Evolutionary conservation across 768 basidiomycete genomes (phyloP).

Genomic region (Naematelia encephala): DNA sequence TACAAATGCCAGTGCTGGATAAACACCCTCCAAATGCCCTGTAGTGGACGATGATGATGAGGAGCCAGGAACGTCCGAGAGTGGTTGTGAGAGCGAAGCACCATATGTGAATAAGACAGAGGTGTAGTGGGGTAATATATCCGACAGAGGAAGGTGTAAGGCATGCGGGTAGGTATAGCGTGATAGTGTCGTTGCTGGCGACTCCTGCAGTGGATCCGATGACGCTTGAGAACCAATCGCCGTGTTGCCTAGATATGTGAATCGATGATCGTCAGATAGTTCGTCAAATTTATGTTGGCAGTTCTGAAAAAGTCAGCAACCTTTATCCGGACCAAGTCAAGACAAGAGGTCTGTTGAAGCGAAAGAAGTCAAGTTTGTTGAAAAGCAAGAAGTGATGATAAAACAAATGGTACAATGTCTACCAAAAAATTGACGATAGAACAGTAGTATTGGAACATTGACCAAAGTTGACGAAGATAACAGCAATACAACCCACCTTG

Average conservation of each 20-base stretch:
- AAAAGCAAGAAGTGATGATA: too few species aligned
- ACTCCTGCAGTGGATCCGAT: constrained; percentile 14
- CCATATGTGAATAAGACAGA: constrained; percentile 85
- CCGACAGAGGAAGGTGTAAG: constrained; percentile 60
- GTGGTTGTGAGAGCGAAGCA: constrained; percentile 62
- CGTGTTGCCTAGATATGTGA: constrained; percentile 89
- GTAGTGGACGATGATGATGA: constrained; percentile 54
- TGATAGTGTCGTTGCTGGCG: constrained; percentile 25
- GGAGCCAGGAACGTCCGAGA: constrained; percentile 55
- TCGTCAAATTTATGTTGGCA: constrained; percentile 92
- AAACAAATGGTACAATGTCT: too few species aligned
- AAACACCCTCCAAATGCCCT: constrained; percentile 52
- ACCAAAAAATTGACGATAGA: background rate
- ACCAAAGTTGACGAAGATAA: background rate
- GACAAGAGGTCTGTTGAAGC: too few species aligned
- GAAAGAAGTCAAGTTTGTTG: too few species aligned
- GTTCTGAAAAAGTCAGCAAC: constrained; percentile 67
- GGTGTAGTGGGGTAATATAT: constrained; percentile 70
- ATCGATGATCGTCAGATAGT: constrained; percentile 71
- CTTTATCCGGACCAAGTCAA: too few species aligned
- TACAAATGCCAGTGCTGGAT: constrained; percentile 77
- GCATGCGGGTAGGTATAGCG: constrained; percentile 58
- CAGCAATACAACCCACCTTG: constrained; percentile 59
- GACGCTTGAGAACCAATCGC: constrained; percentile 42
- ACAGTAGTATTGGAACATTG: background rate